Conservation (phyloP, 1,284 basidiomycete genomes). For the Pseudozyma sp. region DNA sequence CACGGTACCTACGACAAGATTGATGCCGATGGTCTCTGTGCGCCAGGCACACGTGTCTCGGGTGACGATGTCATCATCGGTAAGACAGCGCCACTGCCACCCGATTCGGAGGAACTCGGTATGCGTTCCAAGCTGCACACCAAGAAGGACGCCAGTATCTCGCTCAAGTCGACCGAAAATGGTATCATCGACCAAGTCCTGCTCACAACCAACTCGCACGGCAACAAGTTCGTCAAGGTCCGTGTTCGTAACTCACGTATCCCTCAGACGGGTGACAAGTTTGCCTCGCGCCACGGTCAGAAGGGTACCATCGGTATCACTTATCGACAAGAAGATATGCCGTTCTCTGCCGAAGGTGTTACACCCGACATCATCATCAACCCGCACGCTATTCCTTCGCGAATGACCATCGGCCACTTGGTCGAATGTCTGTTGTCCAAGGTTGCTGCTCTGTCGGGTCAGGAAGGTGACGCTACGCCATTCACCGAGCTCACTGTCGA, state of each 20-base stretch:
- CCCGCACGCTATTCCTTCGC: slow-evolving; percentile 98
- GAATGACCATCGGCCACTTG: slow-evolving; percentile 99
- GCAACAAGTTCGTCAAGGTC: slow-evolving; percentile 98
- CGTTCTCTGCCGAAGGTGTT: slow-evolving; percentile 95
- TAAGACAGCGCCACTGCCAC: slow-evolving; percentile 96
- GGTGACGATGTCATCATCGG: slow-evolving; percentile 99
- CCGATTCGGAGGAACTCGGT: slow-evolving; percentile 95
- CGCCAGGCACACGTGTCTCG: slow-evolving; percentile 91
- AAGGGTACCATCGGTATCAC: slow-evolving; percentile 99
- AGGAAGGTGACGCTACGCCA: slow-evolving; percentile 97
- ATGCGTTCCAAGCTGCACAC: slow-evolving; percentile 92
- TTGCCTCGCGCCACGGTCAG: slow-evolving; percentile 98
- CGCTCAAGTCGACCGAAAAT: slow-evolving; percentile 96
- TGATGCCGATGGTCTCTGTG: slow-evolving; percentile 94
- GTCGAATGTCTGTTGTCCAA: slow-evolving; percentile 98
- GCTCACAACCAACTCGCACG: slow-evolving; percentile 94
- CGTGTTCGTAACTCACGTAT: slow-evolving; percentile 94
- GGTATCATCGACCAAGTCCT: slow-evolving; percentile 98
- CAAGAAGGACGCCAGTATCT: slow-evolving; percentile 92
- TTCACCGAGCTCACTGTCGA: slow-evolving; percentile 99
- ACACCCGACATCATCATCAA: slow-evolving; percentile 98
- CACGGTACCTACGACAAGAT: slow-evolving; percentile 98
- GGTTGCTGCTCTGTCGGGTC: slow-evolving; percentile 93
- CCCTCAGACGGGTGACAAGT: slow-evolving; percentile 98
- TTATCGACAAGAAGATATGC: slow-evolving; percentile 99